Base-by-base conservation (phyloP, 805 yeast species). In the Ogataea dorogensis region DNA sequence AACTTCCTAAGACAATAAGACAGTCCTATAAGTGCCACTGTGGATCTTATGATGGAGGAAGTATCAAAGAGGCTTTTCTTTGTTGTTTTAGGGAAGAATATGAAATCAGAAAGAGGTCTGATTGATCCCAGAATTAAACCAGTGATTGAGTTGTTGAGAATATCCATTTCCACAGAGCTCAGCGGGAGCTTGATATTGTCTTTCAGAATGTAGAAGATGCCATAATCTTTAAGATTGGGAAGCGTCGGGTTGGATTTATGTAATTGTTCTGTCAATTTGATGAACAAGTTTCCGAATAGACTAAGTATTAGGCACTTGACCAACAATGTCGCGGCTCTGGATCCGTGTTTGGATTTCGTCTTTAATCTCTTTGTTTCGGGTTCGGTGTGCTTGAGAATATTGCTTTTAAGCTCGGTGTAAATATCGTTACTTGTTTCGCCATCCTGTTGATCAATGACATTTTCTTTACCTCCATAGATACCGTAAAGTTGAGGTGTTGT, bases 1-100 rank as follows among this genome's bases (percentile, higher is more conserved):
- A 80, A 65, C 45, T 75, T 78, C 47, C 85, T 70, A 21, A 84
- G 70, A 16, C 86, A 87, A 51, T 78, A 83, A 4, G 79, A 70
- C 22, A 84, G 73, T 3, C 94, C 94, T 27, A 83, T 61, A 49
- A 82, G 71, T 3, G 86, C 81, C 38, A 81, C 73, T 29, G 67
- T 58, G 14, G 78, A 53, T 47, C 73, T 59, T 3, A 69, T 47
- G 17, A 66, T 40, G 2, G 56, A 38, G 2, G 50, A 32, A 3
- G 49, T 33, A 5, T 48, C 46, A 13, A 43, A 36, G 12, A 43
- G 38, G 2, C 46, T 31, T 14, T 41, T 31, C 17, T 9, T 32
- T 6, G n/a, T 19, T 21, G 42, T 31, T 6, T 40, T 40, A 7
- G 27, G 27, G 26, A 43, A 47, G 6, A 40, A 38, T 5, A 48